Percentiles rank a stretch among this genome's conserved stretches.
These are phyloP conservation scores for Antarctomyces pellizariae DNA, from an alignment of 495 filamentous ascomycete genomes.

Conservation along the genomic window DNA sequence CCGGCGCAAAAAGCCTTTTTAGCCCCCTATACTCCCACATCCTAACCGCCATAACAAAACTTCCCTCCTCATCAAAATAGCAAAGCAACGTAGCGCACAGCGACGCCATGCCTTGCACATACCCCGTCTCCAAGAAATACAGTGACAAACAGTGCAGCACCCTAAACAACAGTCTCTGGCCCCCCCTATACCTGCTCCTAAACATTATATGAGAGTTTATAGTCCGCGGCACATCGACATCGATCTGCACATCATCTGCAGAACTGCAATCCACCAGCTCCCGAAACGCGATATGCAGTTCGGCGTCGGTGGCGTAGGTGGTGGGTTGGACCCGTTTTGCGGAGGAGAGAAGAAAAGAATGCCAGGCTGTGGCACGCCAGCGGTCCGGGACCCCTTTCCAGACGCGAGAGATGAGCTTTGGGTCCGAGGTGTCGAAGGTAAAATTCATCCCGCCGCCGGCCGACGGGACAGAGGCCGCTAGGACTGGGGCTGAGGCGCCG, in stretches of 20 bases:
- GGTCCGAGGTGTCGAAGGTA: slow-evolving; percentile 62
- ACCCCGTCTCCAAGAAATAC: slow-evolving; percentile 77
- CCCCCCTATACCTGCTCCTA: slow-evolving; percentile 66
- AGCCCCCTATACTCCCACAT: slow-evolving; percentile 79
- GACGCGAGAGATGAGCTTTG: slow-evolving; percentile 71
- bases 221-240: slow-evolving; percentile 87
- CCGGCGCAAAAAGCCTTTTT: slow-evolving; percentile 59
- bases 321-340: slow-evolving; percentile 38
- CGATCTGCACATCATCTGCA: slow-evolving; percentile 89
- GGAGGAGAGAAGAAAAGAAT: slow-evolving; percentile 70
- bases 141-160: slow-evolving; percentile 80
- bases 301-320: slow-evolving; percentile 40
- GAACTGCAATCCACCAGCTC: slow-evolving; percentile 47
- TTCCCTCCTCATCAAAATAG: slow-evolving; percentile 86
- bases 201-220: slow-evolving; percentile 98
- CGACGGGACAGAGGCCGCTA: too few relatives aligned
- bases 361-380: slow-evolving; percentile 88
- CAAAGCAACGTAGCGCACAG: slow-evolving; percentile 82
- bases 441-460: slow-evolving; percentile 80
- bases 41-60: slow-evolving; percentile 86
- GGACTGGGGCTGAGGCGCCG: too few relatives aligned
- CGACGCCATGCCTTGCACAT: slow-evolving; percentile 96
- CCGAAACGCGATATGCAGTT: slow-evolving; percentile 45
- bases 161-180: slow-evolving; percentile 79
- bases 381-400: slow-evolving; percentile 98